Percentiles rank a stretch among this genome's conserved stretches.
These are phyloP conservation scores for Botrytis tulipae DNA, from an alignment of 2,329 filamentous ascomycete species.

Conservation along the genomic window DNA sequence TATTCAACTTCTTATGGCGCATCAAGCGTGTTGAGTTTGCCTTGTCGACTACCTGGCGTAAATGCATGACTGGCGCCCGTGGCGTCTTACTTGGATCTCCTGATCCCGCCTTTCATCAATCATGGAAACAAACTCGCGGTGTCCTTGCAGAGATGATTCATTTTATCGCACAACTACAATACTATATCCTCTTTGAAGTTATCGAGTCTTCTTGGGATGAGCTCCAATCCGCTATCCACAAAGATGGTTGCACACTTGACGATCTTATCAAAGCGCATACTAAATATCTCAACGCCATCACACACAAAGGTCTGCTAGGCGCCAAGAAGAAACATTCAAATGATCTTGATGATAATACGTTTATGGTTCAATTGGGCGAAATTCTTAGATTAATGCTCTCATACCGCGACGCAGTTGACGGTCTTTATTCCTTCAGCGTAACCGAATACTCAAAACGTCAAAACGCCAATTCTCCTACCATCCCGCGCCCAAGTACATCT, in stretches of 20 bases:
- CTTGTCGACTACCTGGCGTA: conserved; percentile 84
- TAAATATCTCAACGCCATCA: conserved; percentile 88
- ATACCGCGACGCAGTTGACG: conserved; percentile 91
- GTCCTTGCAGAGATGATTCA: conserved; percentile 97
- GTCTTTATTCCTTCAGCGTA: conserved; percentile 90
- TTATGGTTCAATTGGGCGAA: conserved; percentile 88
- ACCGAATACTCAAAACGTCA: conserved; percentile 92
- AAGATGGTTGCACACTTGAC: conserved; percentile 87
- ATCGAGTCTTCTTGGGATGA: conserved; percentile 96
- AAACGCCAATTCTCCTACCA: conserved; percentile 45
- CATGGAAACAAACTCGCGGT: conserved; percentile 89
- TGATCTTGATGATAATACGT: conserved; percentile 62
- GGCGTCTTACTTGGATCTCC: conserved; percentile 78
- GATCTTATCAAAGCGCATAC: conserved; percentile 92
- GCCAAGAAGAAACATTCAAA: conserved; percentile 53
- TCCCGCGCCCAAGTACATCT: conserved; percentile 27
- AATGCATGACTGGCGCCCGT: conserved; percentile 90
- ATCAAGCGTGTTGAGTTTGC: conserved; percentile 98
- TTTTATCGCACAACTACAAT: conserved; percentile 94
- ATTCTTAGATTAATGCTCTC: conserved; percentile 90
- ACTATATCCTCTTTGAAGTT: conserved; percentile 98
- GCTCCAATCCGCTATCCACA: conserved; percentile 76
- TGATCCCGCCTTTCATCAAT: conserved; percentile 64
- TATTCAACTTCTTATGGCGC: conserved; percentile 98
- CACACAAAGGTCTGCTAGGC: conserved; percentile 89